Evolutionary conservation across 2,329 filamentous ascomycete genomes (phyloP).

Genomic region (Xylaria sp.): DNA sequence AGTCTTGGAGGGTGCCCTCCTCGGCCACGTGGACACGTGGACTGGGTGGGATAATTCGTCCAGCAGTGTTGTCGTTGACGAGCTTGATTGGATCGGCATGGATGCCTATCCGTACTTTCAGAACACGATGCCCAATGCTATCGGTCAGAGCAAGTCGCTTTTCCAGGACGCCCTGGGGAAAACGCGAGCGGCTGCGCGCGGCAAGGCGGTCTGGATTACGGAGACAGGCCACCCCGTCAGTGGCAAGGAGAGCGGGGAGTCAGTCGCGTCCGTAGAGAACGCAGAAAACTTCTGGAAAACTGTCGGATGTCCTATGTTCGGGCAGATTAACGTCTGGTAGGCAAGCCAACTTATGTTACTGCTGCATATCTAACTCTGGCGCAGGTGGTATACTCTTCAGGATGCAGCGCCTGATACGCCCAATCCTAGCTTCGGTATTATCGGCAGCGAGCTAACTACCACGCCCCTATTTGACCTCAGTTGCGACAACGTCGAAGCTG

Average conservation of each 20-base stretch:
- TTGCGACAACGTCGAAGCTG: slow-evolving; percentile 56
- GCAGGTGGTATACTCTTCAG: slow-evolving; percentile 73
- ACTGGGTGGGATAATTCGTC: slow-evolving; percentile 78
- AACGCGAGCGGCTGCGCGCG: slow-evolving; percentile 66
- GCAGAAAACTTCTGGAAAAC: slow-evolving; percentile 84
- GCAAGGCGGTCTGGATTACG: slow-evolving; percentile 84
- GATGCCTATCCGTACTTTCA: slow-evolving; percentile 91
- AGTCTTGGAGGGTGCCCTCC: slow-evolving; percentile 62
- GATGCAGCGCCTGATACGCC: slow-evolving; percentile 69
- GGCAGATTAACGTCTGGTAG: slow-evolving; percentile 72
- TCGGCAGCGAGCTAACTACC: slow-evolving; percentile 63
- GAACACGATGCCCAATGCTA: slow-evolving; percentile 71
- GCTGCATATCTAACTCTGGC: background rate
- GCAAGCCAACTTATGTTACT: background rate
- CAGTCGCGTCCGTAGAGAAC: slow-evolving; percentile 71
- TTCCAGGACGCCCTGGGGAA: slow-evolving; percentile 74
- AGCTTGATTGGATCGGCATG: slow-evolving; percentile 81
- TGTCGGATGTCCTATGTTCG: slow-evolving; percentile 77
- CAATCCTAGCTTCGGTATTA: slow-evolving; percentile 76
- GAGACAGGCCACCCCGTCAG: slow-evolving; percentile 89
- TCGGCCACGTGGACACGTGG: slow-evolving; percentile 94
- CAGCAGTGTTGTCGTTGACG: slow-evolving; percentile 75
- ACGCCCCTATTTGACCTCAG: slow-evolving; percentile 72
- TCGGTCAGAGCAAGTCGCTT: slow-evolving; percentile 70
- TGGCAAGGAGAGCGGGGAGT: slow-evolving; percentile 70